Evolutionary conservation across 139 green algal genomes (phyloP), one percentile per base, ranked within the genome.

Genomic region (Coelastrella sp.): DNA sequence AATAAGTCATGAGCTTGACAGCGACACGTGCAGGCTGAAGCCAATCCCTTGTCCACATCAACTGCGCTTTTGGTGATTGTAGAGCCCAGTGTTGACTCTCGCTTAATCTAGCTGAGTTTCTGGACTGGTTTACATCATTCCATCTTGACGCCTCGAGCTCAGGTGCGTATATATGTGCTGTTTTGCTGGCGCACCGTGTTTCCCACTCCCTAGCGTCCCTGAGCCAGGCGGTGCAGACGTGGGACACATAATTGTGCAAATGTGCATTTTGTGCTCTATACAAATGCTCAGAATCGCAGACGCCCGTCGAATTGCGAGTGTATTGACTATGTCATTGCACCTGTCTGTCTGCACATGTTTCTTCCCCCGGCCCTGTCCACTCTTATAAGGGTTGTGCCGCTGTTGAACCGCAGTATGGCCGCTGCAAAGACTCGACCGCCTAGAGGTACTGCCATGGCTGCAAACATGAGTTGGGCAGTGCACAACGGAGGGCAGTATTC

Each of bases 361-460:
- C 11, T 17, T 14, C 68, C 68, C 22, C 14, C 17, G 7, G 16
- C 14, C 68, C 68, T 76, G 68, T 22, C 7, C 22, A n/a, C 8
- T 22, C 16, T 32, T 32, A 11, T 14, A 71, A 71, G 11, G 16
- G 8, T 23, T 76, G 3, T 76, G 68, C 17, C 17, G 68, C 68
- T 22, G 5, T 76, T 71, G 10, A 76, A 76, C 17, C 7, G 14
- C n/a, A 17, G 68, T 17, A 76, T 76, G 68, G 68, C 61, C 61
- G 61, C 68, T 76, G 17, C 68, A n/a, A 76, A 76, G 68, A 76
- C 68, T 17, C 68, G 68, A 23, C 68, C 68, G 16, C 68, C 14
- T 23, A 76, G 68, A 17, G 17, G 68, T 76, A 76, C 68, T 76
- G 68, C 68, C 68, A 76, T 76, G 68, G 68, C 68, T 76, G 68